These are phyloP conservation scores for Avena atlantica DNA, from an alignment of 176 grass and related monocot genomes.

Conservation along the genomic window DNA sequence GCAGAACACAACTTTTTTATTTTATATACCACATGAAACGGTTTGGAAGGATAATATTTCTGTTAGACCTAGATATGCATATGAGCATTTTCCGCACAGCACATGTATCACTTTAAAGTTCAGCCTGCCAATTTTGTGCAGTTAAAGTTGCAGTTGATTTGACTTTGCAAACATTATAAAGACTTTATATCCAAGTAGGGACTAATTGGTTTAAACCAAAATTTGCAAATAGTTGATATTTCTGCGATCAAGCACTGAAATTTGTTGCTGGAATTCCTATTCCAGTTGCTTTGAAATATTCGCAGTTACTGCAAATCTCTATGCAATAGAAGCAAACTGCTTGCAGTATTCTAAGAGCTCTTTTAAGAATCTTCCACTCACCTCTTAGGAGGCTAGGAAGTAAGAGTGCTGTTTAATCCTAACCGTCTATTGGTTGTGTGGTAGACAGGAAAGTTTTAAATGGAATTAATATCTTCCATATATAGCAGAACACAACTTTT, in stretches of 20 bases:
- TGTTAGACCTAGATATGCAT: neutral
- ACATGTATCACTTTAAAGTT: neutral
- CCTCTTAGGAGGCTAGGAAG: too few relatives aligned
- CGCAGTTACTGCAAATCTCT: neutral
- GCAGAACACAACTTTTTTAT: neutral
- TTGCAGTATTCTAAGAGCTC: neutral
- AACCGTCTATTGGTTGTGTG: neutral
- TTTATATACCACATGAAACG: neutral
- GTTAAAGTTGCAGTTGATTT: neutral
- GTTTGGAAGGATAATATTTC: neutral
- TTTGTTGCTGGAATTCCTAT: neutral
- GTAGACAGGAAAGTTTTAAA: neutral
- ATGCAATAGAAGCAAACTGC: neutral
- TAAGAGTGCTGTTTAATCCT: neutral
- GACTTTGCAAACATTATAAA: slow-evolving; percentile 18
- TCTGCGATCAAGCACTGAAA: neutral
- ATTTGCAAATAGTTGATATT: neutral
- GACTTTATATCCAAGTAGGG: neutral
- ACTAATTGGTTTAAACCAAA: neutral
- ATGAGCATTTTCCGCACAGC: neutral
- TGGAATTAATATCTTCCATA: neutral
- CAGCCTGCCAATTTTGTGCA: neutral
- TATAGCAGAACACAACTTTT: neutral
- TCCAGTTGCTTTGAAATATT: neutral
- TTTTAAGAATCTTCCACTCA: too few relatives aligned